Evolutionary conservation across 2,329 filamentous ascomycete genomes (phyloP), one percentile per base, ranked within the genome.

Genomic region (Beauveria medogensis): DNA sequence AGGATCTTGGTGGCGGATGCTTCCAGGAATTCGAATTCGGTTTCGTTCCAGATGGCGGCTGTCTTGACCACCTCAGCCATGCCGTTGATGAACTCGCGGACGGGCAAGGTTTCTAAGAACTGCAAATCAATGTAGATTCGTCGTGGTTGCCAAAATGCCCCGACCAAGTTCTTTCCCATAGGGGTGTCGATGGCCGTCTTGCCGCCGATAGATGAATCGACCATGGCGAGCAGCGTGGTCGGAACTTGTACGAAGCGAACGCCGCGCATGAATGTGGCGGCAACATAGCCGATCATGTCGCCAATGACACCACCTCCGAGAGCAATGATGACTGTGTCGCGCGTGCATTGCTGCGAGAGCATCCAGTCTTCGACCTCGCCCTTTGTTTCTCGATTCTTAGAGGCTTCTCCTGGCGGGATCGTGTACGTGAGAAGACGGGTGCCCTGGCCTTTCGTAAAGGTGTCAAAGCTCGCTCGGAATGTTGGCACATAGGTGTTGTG

Each of bases 21-120:
- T 72, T 99, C 94, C 20, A 99, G 80, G 14, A 88, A 78, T 48
- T 87, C 82, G 71, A 99, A 99, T 70, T 97, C 93, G 10, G 81
- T 76, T 74, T 95, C 91, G 69, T 96, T 86, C 85, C 93, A 97
- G 68, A 99, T 97, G 59, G 94, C 94, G 3, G 94, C 94, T 3
- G 94, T 99, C 83, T 97, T 97, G 72, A 97, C 83, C 34, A 99
- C 93, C 77, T 99, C 94, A 28, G 93, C 94, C 93, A 99, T 97
- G 63, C 94, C 94, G 73, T 99, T 99, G 75, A 97, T 92, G 70
- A 99, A 93, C 75, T 99, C 93, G 66, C 94, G 83, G 65, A 88
- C 87, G 1, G 93, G 92, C 22, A 99, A 80, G 1, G 92, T 96
- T 71, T 96, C 91, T 60, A 99, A 80, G 71, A 99, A 97, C 60